phyloP scores from a whole-genome alignment of 345 rosid species.

The Stellera chamaejasme region DNA sequence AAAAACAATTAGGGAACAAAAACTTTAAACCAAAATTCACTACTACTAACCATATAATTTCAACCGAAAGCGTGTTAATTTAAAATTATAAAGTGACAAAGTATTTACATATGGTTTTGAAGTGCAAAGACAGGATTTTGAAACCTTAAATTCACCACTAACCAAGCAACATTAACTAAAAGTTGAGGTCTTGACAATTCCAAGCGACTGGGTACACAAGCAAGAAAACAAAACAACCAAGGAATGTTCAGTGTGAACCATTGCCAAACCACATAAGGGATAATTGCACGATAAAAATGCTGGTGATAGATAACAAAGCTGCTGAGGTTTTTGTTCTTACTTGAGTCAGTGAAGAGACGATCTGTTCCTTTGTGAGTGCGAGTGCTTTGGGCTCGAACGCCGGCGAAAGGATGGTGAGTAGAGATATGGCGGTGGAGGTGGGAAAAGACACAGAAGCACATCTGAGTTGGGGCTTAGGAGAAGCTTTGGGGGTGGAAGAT shows the following conservation, averaged over 20 bases:
- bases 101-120: no score
- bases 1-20: no score
- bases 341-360: constrained; percentile 69
- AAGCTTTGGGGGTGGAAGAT: constrained; percentile 15
- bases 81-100: no score
- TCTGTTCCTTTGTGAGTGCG: constrained; percentile 72
- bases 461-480: constrained; percentile 28
- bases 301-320: no score
- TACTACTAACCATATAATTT: no score
- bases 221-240: not conserved
- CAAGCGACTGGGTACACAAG: not conserved
- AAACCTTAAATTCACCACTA: no score
- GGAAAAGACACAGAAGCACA: constrained; percentile 48
- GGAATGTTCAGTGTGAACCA: not conserved
- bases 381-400: constrained; percentile 62
- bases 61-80: no score
- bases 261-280: no score
- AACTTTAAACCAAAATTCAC: no score
- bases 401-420: constrained; percentile 43
- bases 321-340: constrained; percentile 21
- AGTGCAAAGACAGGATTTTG: no score
- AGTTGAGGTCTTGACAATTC: not conserved
- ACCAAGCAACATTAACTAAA: no score
- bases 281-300: no score
- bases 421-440: constrained; percentile 53